Conservation (phyloP, 805 yeast species). For the Suhomyces sp. region DNA sequence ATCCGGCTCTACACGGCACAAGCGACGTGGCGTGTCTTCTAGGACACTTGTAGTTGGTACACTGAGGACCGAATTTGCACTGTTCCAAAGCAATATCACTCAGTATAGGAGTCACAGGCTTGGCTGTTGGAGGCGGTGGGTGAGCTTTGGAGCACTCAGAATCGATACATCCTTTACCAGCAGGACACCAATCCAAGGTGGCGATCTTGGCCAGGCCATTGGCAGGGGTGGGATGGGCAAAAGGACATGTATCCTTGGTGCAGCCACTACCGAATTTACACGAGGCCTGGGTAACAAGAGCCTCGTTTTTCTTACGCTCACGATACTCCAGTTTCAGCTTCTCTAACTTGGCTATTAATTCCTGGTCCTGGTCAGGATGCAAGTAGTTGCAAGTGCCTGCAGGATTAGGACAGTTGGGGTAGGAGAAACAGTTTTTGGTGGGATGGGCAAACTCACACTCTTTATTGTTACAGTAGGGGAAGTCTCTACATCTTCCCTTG, state of each 20-base stretch:
- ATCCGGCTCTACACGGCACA: slow-evolving; percentile 79
- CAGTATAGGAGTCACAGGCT: slow-evolving; percentile 15
- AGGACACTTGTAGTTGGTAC: slow-evolving; percentile 77
- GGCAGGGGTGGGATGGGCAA: slow-evolving; percentile 90
- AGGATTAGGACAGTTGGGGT: slow-evolving; percentile 73
- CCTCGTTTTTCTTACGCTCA: slow-evolving; percentile 37
- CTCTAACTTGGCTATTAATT: slow-evolving; percentile 63
- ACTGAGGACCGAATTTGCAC: slow-evolving; percentile 73
- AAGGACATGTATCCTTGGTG: slow-evolving; percentile 76
- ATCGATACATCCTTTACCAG: slow-evolving; percentile 62
- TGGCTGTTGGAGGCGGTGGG: slow-evolving; percentile 62
- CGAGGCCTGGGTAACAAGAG: slow-evolving; percentile 39
- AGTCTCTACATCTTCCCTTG: slow-evolving; percentile 64
- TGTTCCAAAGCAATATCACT: slow-evolving; percentile 64
- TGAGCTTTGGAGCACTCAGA: slow-evolving; percentile 70
- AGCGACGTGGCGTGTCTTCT: slow-evolving; percentile 79
- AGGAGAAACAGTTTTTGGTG: slow-evolving; percentile 66
- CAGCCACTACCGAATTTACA: slow-evolving; percentile 80
- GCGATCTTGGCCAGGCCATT: slow-evolving; percentile 70
- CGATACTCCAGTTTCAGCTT: slow-evolving; percentile 51
- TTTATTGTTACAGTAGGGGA: slow-evolving; percentile 68
- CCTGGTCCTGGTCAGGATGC: slow-evolving; percentile 85
- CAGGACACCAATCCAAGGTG: slow-evolving; percentile 72
- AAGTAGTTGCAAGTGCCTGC: slow-evolving; percentile 80
- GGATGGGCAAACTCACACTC: slow-evolving; percentile 81